Evolutionary conservation across 2,329 filamentous ascomycete genomes (phyloP).

Genomic region (Diaporthe eres): DNA sequence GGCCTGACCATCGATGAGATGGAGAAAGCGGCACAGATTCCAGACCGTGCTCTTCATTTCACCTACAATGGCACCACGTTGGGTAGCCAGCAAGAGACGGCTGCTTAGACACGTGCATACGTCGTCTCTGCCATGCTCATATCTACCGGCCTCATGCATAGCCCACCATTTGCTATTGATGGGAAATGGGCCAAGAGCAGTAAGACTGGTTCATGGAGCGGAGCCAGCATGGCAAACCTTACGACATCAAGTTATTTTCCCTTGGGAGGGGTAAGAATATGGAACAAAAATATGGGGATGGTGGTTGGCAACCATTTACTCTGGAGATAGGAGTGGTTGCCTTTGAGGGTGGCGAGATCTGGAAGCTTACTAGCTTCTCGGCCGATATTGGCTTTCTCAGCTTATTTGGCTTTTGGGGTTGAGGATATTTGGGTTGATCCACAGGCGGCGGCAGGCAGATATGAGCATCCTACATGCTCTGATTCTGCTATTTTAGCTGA

Average conservation of each 20-base stretch:
- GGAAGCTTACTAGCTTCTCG: neutral
- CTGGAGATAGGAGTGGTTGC: neutral
- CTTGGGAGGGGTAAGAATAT: neutral
- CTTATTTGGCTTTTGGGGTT: neutral
- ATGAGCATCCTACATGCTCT: neutral
- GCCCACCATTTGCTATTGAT: neutral
- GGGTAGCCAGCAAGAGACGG: neutral
- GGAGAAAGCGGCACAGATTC: constrained; percentile 9
- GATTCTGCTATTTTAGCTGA: constrained; percentile 1
- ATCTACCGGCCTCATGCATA: neutral
- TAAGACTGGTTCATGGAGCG: neutral
- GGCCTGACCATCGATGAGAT: constrained; percentile 1
- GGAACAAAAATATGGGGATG: neutral
- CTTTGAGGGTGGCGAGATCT: neutral
- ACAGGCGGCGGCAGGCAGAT: neutral
- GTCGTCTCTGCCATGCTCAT: neutral
- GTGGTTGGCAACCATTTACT: neutral
- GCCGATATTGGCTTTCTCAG: neutral
- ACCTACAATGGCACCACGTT: constrained; percentile 19
- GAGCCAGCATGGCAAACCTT: neutral
- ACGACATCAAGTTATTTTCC: neutral
- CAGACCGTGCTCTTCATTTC: constrained; percentile 3
- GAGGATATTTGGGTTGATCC: neutral
- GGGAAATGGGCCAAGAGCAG: too few species aligned
- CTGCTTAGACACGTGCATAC: neutral